A percentile compares a stretch with the other conserved stretches of the same genome.
These are phyloP conservation scores for Geotrichum cucujoidarum DNA, from an alignment of 1,139 yeast species.

Conservation along the genomic window DNA sequence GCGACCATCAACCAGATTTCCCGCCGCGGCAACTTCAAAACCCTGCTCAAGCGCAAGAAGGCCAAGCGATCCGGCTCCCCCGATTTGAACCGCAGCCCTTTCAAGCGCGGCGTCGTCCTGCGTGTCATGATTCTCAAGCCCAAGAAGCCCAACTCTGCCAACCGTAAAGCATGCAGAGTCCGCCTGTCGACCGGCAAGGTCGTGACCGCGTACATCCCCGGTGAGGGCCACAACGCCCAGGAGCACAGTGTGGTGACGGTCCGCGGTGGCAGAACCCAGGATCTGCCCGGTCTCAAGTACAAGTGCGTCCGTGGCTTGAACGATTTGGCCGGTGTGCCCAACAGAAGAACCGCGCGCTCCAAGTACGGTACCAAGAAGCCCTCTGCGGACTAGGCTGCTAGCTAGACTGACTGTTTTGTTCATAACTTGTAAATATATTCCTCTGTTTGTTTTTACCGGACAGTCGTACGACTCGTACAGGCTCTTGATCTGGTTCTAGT, in stretches of 20 bases:
- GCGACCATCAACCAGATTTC: slow-evolving; percentile 32
- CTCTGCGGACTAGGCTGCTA: too few relatives aligned
- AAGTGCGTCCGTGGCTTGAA: slow-evolving; percentile 89
- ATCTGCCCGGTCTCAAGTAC: slow-evolving; percentile 96
- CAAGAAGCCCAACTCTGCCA: slow-evolving; percentile 97
- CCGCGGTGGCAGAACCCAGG: slow-evolving; percentile 97
- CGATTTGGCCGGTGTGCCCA: slow-evolving; percentile 94
- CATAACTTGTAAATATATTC: too few relatives aligned
- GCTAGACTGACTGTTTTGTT: too few relatives aligned
- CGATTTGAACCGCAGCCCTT: slow-evolving; percentile 74
- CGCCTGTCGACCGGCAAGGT: slow-evolving; percentile 86
- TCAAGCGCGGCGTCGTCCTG: slow-evolving; percentile 88
- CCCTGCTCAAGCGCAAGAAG: slow-evolving; percentile 33
- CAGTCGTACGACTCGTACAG: too few relatives aligned
- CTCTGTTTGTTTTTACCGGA: too few relatives aligned
- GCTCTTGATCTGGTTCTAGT: too few relatives aligned
- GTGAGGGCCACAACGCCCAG: slow-evolving; percentile 97
- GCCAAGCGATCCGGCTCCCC: slow-evolving; percentile 69
- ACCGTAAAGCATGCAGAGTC: slow-evolving; percentile 94
- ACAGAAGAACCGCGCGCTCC: slow-evolving; percentile 82
- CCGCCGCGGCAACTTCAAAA: slow-evolving; percentile 34
- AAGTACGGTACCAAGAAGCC: slow-evolving; percentile 95
- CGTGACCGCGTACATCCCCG: slow-evolving; percentile 91
- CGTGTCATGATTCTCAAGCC: slow-evolving; percentile 94
- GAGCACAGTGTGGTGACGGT: slow-evolving; percentile 95